Evolutionary conservation across 169 alveolate species (phyloP), one percentile per base, ranked within the genome.

Genomic region (Cardiosporidium cionae): DNA sequence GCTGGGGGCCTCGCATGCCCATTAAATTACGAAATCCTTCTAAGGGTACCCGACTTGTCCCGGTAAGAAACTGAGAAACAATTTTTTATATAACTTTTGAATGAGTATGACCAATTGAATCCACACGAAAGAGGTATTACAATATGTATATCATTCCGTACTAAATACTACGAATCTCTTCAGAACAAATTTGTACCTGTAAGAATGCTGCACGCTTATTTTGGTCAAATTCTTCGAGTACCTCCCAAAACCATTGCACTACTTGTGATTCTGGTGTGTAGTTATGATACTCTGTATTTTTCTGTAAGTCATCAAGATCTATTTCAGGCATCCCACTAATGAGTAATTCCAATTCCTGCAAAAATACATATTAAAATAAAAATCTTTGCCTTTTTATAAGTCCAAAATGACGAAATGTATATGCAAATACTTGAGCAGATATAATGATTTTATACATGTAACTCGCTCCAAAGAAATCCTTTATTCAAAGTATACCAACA

Each of bases 1-100:
- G 94, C 88, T 98, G 96, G 27, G 98, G 97, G 29, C 99, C 99
- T 31, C 98, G 86, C 97, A 97, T 97, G 69, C 99, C 99, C 90
- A 90, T 92, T 64, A 98, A 87, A 32, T 93, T 89, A 84, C 89
- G 89, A 87, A 98, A 98, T 70, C 99, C 99, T 63, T 97, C 99
- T 33, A 98, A 77, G 32, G 99, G 99, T 16, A 98, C 99, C 80
- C 94, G 92, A 6, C 96, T 81, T n/a, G 87, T 87, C 68, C 99
- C 99, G n/a, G 99, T 95, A 7, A 93, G 97, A 79, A 95, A 95
- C 81, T 94, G 94, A 34, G n/a, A 44, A 16, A 44, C 58, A 44
- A n/a, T n/a, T n/a, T n/a, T n/a, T n/a, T n/a, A n/a, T n/a, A n/a
- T n/a, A n/a, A n/a, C n/a, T n/a, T n/a, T n/a, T n/a, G n/a, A n/a